Evolutionary conservation across 148 eudicot genomes (phyloP).

Genomic region (Cornus suecica): DNA sequence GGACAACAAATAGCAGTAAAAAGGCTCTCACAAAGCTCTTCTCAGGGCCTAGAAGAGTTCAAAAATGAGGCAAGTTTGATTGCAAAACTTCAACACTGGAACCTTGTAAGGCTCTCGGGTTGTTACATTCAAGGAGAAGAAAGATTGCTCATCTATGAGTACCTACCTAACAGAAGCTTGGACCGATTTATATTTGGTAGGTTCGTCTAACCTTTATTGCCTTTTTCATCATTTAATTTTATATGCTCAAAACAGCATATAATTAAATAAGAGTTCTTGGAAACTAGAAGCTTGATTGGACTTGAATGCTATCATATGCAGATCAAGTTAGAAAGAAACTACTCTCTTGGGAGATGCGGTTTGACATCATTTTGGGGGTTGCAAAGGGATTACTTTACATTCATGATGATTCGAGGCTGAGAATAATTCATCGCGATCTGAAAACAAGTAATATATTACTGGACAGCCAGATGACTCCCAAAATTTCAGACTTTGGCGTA

Average conservation of each 20-base stretch:
- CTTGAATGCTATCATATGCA: neutral
- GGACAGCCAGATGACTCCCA: conserved; percentile 26
- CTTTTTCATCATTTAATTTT: neutral
- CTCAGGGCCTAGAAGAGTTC: conserved; percentile 24
- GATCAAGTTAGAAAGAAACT: conserved; percentile 16
- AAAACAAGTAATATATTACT: conserved; percentile 24
- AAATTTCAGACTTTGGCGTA: conserved; percentile 28
- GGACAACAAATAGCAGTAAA: conserved; percentile 25
- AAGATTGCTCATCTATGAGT: conserved; percentile 25
- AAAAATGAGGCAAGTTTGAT: conserved; percentile 18
- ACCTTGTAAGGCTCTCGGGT: conserved; percentile 22
- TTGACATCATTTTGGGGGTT: conserved; percentile 20
- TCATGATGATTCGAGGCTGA: conserved; percentile 23
- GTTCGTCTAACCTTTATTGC: neutral
- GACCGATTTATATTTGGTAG: conserved; percentile 15
- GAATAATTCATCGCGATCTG: conserved; percentile 24
- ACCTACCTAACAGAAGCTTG: neutral
- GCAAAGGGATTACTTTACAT: conserved; percentile 25
- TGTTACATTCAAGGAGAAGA: conserved; percentile 22
- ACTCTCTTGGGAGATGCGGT: conserved; percentile 16
- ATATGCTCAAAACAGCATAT: too few species aligned
- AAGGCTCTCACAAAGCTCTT: conserved; percentile 17
- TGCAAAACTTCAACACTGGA: conserved; percentile 25
- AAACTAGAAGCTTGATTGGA: neutral
- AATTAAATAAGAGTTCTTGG: neutral